Percentiles rank a stretch among this genome's conserved stretches.
Evolutionary conservation across 202 grass and related monocot genomes (phyloP).

Genomic region (Zoysia matrella): DNA sequence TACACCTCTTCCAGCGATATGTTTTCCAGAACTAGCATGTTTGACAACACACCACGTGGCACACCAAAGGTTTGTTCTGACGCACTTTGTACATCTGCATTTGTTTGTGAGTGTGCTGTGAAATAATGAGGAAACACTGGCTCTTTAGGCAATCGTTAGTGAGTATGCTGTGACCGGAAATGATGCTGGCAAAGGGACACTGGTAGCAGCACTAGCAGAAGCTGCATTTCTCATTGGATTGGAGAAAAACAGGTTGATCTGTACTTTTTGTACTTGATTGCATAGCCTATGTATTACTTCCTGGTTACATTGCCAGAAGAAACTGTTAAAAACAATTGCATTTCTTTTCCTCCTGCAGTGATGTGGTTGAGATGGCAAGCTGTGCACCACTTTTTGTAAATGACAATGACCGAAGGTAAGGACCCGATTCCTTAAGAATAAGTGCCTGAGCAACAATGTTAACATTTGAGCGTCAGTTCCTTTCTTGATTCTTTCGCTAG

Average conservation of each 20-base stretch:
- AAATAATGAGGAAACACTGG: constrained; percentile 20
- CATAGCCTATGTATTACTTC: background rate
- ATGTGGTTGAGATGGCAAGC: constrained; percentile 89
- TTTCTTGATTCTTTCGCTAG: background rate
- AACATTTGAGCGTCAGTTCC: background rate
- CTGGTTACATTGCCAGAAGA: background rate
- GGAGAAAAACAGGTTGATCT: constrained; percentile 86
- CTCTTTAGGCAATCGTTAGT: constrained; percentile 75
- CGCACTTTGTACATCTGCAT: background rate
- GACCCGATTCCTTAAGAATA: background rate
- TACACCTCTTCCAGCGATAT: constrained; percentile 76
- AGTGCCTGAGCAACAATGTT: background rate
- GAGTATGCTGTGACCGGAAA: constrained; percentile 91
- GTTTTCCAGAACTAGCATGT: constrained; percentile 75
- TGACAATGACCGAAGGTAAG: constrained; percentile 72
- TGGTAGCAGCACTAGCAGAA: constrained; percentile 86
- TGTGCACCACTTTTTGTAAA: constrained; percentile 91
- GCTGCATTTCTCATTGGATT: constrained; percentile 93
- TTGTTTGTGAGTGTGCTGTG: background rate
- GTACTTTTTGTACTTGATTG: background rate
- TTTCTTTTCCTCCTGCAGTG: constrained; percentile 56
- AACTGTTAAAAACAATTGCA: background rate
- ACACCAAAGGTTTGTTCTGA: constrained; percentile 62
- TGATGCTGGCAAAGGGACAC: constrained; percentile 84
- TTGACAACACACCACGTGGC: constrained; percentile 62